Conservation (phyloP, 2,329 filamentous ascomycete species). For the Scedosporium aurantiacum region DNA sequence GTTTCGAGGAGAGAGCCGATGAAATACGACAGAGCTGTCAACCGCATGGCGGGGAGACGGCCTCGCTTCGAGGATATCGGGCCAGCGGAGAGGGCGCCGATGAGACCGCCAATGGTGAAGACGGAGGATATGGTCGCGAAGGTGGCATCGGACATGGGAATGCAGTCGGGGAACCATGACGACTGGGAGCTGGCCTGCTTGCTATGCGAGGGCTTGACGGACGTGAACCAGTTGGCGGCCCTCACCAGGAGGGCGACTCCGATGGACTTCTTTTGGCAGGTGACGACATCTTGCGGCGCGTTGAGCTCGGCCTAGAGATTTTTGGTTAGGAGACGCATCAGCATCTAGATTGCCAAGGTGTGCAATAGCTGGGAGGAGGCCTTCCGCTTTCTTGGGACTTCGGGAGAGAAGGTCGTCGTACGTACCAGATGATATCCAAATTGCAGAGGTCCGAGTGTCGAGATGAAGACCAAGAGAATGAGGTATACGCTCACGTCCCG, state of each 20-base stretch:
- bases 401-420: background rate
- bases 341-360: conserved; percentile 7
- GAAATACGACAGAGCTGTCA: conserved; percentile 67
- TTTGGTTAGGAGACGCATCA: background rate
- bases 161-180: conserved; percentile 58
- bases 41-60: conserved; percentile 62
- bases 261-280: conserved; percentile 54
- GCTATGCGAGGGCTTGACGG: conserved; percentile 14
- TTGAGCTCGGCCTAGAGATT: conserved; percentile 73
- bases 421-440: conserved; percentile 87
- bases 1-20: conserved; percentile 68
- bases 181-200: conserved; percentile 12
- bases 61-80: conserved; percentile 70
- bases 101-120: conserved; percentile 79
- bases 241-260: conserved; percentile 17
- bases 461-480: conserved; percentile 60
- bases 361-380: background rate
- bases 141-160: conserved; percentile 71
- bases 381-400: background rate
- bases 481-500: conserved; percentile 45
- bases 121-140: conserved; percentile 83
- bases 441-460: conserved; percentile 79
- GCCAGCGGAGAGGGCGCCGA: conserved; percentile 71
- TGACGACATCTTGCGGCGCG: conserved; percentile 86
- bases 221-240: conserved; percentile 18